A percentile compares a stretch with the other conserved stretches of the same genome.
Conservation (phyloP, 2,329 filamentous ascomycete genomes). For the Fusarium sp. region DNA sequence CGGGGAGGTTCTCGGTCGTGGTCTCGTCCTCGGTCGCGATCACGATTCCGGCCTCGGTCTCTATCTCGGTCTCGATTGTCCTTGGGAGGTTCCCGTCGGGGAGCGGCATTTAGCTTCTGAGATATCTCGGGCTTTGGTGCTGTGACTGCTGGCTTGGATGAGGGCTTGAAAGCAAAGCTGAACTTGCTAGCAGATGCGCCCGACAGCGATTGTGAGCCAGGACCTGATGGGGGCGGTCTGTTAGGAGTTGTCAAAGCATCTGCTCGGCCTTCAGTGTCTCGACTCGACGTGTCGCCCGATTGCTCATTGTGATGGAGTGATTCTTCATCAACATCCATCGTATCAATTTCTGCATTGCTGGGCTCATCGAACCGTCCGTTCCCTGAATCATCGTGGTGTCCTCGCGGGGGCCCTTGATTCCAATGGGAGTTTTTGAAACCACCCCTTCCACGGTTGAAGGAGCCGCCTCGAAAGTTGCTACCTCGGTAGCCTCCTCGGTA, state of each 20-base stretch:
- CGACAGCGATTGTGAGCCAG: slow-evolving; percentile 59
- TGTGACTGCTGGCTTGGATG: slow-evolving; percentile 65
- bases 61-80: slow-evolving; percentile 53
- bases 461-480: slow-evolving; percentile 67
- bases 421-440: slow-evolving; percentile 76
- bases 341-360: slow-evolving; percentile 24
- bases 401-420: slow-evolving; percentile 47
- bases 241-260: slow-evolving; percentile 62
- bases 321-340: slow-evolving; percentile 30
- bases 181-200: slow-evolving; percentile 74
- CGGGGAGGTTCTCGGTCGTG: slow-evolving; percentile 57
- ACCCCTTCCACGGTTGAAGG: slow-evolving; percentile 66
- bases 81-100: slow-evolving; percentile 53
- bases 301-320: slow-evolving; percentile 37
- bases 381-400: slow-evolving; percentile 36
- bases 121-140: slow-evolving; percentile 72
- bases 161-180: slow-evolving; percentile 90
- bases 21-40: background rate
- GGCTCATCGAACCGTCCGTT: slow-evolving; percentile 35
- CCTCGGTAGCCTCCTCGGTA: slow-evolving; percentile 61
- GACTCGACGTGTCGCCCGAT: slow-evolving; percentile 10
- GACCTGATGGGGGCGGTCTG: slow-evolving; percentile 62
- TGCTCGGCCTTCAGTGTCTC: slow-evolving; percentile 57
- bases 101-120: slow-evolving; percentile 72
- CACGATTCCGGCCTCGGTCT: slow-evolving; percentile 1